phyloP scores from a whole-genome alignment of 257 asterid genomes.

The Penstemon davidsonii region DNA sequence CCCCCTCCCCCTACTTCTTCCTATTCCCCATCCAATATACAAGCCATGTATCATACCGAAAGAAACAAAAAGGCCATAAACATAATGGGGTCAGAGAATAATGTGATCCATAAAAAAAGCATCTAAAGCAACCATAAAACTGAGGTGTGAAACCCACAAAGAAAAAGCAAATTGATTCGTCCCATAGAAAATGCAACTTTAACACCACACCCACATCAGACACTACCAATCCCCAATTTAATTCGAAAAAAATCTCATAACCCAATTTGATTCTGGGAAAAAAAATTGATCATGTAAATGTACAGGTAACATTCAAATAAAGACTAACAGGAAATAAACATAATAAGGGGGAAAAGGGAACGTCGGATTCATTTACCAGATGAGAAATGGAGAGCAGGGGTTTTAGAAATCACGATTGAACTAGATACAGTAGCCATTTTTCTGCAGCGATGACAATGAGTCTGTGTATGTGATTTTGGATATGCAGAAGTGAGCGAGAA shows the following conservation, averaged over 20 bases:
- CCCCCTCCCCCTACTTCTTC: too few species aligned
- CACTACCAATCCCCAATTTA: not conserved
- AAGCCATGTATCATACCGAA: too few species aligned
- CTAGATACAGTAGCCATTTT: slow-evolving; percentile 51
- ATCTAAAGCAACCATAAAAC: too few species aligned
- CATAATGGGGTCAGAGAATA: too few species aligned
- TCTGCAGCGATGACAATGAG: slow-evolving; percentile 14
- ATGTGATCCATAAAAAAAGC: too few species aligned
- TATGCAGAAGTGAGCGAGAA: slow-evolving; percentile 5
- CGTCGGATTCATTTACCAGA: slow-evolving; percentile 32
- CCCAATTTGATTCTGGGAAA: too few species aligned
- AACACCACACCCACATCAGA: not conserved
- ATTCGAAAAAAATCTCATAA: not conserved
- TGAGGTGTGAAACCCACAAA: too few species aligned
- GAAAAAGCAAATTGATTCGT: too few species aligned
- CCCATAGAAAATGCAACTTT: too few species aligned
- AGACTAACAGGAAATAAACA: not conserved
- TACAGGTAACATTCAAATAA: not conserved
- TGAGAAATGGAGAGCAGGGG: slow-evolving; percentile 34
- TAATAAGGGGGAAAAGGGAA: not conserved
- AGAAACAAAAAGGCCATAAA: too few species aligned
- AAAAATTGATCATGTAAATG: not conserved
- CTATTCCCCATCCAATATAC: too few species aligned
- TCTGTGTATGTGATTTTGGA: not conserved
- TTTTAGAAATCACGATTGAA: slow-evolving; percentile 38